These are phyloP conservation scores for Fraxinus americana DNA, from an alignment of 257 asterid genomes.

Conservation along the genomic window DNA sequence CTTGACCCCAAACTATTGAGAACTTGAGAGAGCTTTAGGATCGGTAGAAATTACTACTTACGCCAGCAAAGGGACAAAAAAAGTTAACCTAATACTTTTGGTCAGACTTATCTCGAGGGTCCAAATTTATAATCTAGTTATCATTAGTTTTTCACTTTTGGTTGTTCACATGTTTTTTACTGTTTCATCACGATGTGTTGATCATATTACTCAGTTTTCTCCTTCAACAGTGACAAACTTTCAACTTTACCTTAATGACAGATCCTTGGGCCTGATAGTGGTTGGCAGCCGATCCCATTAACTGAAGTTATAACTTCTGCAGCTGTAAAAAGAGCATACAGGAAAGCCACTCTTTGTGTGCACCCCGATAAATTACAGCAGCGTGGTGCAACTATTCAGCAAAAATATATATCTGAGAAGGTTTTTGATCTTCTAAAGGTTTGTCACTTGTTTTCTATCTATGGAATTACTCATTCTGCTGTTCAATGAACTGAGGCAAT, in stretches of 20 bases:
- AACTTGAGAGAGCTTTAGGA: too few species aligned
- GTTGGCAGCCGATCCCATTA: slow-evolving; percentile 92
- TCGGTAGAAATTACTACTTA: not conserved
- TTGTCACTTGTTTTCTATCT: slow-evolving; percentile 24
- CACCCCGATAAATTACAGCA: slow-evolving; percentile 98
- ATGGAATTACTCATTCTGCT: slow-evolving; percentile 15
- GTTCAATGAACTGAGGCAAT: not conserved
- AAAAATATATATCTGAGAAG: slow-evolving; percentile 89
- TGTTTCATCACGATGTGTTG: not conserved
- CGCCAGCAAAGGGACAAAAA: not conserved
- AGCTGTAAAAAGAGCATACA: slow-evolving; percentile 84
- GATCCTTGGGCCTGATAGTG: slow-evolving; percentile 91
- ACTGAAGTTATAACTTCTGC: slow-evolving; percentile 85
- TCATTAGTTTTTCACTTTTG: not conserved
- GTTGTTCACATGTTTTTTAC: not conserved
- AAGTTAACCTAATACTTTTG: not conserved
- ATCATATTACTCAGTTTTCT: not conserved
- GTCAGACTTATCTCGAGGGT: not conserved
- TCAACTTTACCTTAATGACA: slow-evolving; percentile 38
- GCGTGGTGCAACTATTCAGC: slow-evolving; percentile 90
- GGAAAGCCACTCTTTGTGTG: slow-evolving; percentile 92
- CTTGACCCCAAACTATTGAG: too few species aligned
- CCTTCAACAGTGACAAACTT: not conserved
- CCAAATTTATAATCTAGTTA: not conserved
- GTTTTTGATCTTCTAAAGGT: slow-evolving; percentile 97